These are phyloP conservation scores for Euryodendron excelsum DNA, from an alignment of 148 eudicot genomes.

Conservation along the genomic window DNA sequence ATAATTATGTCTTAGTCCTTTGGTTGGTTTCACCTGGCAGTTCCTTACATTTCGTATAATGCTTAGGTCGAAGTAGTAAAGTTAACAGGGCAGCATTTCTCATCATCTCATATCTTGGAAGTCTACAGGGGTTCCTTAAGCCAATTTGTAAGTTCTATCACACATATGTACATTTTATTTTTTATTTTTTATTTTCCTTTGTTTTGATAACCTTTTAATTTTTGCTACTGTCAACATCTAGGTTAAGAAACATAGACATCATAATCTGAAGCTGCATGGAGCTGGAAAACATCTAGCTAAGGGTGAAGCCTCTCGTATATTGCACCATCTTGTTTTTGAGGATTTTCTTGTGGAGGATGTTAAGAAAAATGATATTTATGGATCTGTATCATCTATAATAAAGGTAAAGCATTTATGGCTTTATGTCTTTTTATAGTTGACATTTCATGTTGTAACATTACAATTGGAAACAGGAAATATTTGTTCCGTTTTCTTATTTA, in stretches of 20 bases:
- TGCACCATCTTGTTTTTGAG: constrained; percentile 85
- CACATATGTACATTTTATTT: background rate
- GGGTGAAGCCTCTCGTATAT: constrained; percentile 88
- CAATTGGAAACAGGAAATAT: constrained; percentile 1
- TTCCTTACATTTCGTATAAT: constrained; percentile 9
- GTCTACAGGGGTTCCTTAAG: constrained; percentile 86
- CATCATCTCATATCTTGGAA: constrained; percentile 89
- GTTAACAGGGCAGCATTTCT: constrained; percentile 63
- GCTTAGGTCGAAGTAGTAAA: constrained; percentile 83
- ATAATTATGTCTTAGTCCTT: background rate
- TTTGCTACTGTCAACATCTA: constrained; percentile 24
- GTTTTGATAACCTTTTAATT: constrained; percentile 12
- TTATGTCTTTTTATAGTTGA: background rate
- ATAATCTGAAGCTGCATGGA: constrained; percentile 70
- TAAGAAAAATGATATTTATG: constrained; percentile 85
- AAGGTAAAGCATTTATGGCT: constrained; percentile 44
- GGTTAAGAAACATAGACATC: constrained; percentile 85
- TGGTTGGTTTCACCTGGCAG: background rate
- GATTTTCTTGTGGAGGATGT: constrained; percentile 84
- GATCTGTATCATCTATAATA: constrained; percentile 80
- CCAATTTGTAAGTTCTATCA: constrained; percentile 62
- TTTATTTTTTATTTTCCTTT: constrained; percentile 4
- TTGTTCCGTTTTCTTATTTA: background rate
- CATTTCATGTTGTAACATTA: background rate
- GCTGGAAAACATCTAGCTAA: constrained; percentile 86